Percentiles rank a stretch among this genome's conserved stretches.
Conservation (phyloP, 495 filamentous ascomycete species). For the Daldinia vernicosa region DNA sequence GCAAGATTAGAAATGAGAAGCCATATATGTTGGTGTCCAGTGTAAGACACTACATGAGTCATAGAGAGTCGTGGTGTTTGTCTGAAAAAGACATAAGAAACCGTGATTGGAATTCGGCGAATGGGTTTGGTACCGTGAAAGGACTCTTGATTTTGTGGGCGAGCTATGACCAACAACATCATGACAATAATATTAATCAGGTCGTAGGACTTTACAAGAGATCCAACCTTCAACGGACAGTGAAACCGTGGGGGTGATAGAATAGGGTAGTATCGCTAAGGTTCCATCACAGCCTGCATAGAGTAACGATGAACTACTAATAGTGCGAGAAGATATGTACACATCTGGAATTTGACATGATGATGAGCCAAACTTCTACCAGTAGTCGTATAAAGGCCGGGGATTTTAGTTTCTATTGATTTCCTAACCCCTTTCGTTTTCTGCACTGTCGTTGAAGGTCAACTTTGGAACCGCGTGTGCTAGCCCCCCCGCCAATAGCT, state of each 20-base stretch:
- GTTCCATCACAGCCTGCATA: conserved; percentile 11
- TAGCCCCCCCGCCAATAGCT: background rate
- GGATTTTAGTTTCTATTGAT: background rate
- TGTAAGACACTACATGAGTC: no score
- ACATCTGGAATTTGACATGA: background rate
- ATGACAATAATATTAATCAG: background rate
- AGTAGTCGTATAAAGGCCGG: background rate
- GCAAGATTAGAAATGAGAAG: no score
- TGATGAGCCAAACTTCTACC: background rate
- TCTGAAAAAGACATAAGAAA: background rate
- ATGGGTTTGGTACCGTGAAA: background rate
- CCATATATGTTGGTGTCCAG: no score
- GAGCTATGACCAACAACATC: background rate
- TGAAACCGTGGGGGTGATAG: conserved; percentile 10
- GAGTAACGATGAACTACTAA: conserved; percentile 2
- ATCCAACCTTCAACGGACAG: background rate
- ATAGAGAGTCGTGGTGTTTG: no score
- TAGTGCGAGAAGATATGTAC: background rate
- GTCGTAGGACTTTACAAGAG: background rate
- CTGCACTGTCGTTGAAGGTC: background rate
- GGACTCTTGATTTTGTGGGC: background rate
- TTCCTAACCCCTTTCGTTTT: background rate
- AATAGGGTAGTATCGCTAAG: conserved; percentile 3
- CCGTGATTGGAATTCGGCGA: background rate
- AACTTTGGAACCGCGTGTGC: background rate